Base-by-base conservation (phyloP, 2,329 filamentous ascomycete species). In the Penicillium olsonii region DNA sequence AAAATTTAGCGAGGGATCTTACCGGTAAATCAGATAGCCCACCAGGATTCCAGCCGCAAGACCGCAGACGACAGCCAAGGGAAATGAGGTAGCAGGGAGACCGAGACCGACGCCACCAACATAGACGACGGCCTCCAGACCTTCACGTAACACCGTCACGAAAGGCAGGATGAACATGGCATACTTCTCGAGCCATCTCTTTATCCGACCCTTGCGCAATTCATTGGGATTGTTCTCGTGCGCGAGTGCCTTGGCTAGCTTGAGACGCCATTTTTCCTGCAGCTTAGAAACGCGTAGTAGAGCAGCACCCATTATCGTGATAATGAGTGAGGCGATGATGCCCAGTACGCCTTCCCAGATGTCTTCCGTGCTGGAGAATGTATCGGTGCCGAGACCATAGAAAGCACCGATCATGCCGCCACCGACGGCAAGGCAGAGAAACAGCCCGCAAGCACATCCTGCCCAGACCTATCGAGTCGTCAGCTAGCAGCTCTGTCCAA, bases 161-260 rank as follows among this genome's bases (percentile, higher is more conserved):
- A 95, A 95, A 1, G 91, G 91, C 46, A 95, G 75, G 38, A 89
- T 71, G 68, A 95, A 94, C 87, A 95, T 90, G 64, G 85, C 84
- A 65, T 95, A 94, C 68, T 88, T 90, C 68, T 92, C 86, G 17
- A 78, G 71, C 73, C 82, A 88, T 47, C 75, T 72, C 70, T 87
- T 87, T 54, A 91, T 70, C 4, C 72, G 73, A 4, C 67, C 72
- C 14, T 68, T 69, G 2, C 68, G 62, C 10, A 69, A 68, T 11
- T 66, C 67, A n/a, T 67, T 66, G 29, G 69, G 65, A 24, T 72
- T 72, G 17, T 49, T 39, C 12, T 80, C 75, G 14, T 79, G 51
- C 19, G 51, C 47, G 24, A 94, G 72, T 2, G 87, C 83, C 61
- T 82, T 82, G 15, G 85, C 82, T 19, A 95, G 82, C 81, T 94